phyloP scores from a whole-genome alignment of 164 flowering plant genomes.

The Dillenia suffruticosa region DNA sequence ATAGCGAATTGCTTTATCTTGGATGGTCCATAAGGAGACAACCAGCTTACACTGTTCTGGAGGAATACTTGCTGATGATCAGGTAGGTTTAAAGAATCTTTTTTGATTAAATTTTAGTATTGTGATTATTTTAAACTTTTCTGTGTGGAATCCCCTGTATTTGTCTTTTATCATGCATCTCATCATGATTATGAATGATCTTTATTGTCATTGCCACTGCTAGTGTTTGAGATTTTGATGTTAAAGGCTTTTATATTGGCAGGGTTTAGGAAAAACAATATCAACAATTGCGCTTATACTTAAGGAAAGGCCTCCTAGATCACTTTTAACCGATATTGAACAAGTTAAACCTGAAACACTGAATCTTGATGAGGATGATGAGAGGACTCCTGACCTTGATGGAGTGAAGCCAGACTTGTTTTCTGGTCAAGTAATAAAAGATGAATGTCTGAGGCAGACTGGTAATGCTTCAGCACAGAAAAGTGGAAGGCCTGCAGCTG shows the following conservation, averaged over 20 bases:
- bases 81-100: conserved; percentile 34
- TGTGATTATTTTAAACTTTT: too few relatives aligned
- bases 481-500: conserved; percentile 83
- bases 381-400: conserved; percentile 18
- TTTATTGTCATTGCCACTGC: too few relatives aligned
- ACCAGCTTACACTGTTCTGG: conserved; percentile 57
- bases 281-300: conserved; percentile 92
- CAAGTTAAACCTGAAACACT: conserved; percentile 43
- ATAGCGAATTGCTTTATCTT: conserved; percentile 87
- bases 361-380: conserved; percentile 75
- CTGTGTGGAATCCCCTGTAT: too few relatives aligned
- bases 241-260: conserved; percentile 8
- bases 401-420: conserved; percentile 19
- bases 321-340: conserved; percentile 12
- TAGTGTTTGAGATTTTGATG: too few relatives aligned
- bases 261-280: conserved; percentile 92
- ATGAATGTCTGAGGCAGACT: conserved; percentile 8
- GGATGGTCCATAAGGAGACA: conserved; percentile 93
- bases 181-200: too few relatives aligned
- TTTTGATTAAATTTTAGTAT: too few relatives aligned
- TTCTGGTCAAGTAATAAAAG: conserved; percentile 9
- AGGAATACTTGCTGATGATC: conserved; percentile 97
- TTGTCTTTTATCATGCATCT: too few relatives aligned
- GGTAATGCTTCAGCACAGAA: conserved; percentile 17
- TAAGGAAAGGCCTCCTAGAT: conserved; percentile 63